Base-by-base conservation (phyloP, 106 monocot species). In the Iris macrosiphon region DNA sequence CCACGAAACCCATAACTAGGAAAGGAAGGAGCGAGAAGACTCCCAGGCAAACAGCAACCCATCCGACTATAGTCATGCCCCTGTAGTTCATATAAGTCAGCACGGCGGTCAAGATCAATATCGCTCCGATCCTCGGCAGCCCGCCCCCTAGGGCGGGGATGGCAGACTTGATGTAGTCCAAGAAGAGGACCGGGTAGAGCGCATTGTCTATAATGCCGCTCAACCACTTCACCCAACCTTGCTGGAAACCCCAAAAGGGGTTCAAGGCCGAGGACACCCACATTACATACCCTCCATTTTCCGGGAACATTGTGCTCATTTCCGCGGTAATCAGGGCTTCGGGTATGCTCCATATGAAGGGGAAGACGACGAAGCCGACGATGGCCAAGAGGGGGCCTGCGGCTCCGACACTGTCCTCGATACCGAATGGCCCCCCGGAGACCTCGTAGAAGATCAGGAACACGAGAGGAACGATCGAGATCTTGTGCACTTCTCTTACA, bases 161-260 rank as follows among this genome's bases (percentile, higher is more conserved):
- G 15, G 47, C 65, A 12, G 85, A 73, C 52, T 85, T 80, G 41
- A 85, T 69, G 52, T 85, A 85, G 55, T 85, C 85, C 23, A 85
- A 59, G 23, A 85, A 77, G 5, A 85, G 58, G 49, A 85, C 85
- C 3, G 85, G 85, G 46, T 85, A 85, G 2, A 85, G 72, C 22
- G 85, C 85, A 67, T 85, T 85, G 67, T 85, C 85, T 9, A 85
- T 85, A 14, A 85, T 80, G 39, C 85, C 85, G 45, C 85, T 85
- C 14, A 85, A 59, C 85, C 85, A 85, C 59, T 85, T 85, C 76
- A 85, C 72, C 85, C 85, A 85, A 40, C 85, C 85, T 44, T 76
- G 80, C 59, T 85, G 85, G 42, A 85, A 85, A 23, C 85, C 85
- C 85, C 80, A 85, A 22, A 77, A 85, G 1, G 76, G 76, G 9